Percentiles rank a stretch among this genome's conserved stretches.
phyloP scores from a whole-genome alignment of 345 rosid species.

The Sisymbrium irio region DNA sequence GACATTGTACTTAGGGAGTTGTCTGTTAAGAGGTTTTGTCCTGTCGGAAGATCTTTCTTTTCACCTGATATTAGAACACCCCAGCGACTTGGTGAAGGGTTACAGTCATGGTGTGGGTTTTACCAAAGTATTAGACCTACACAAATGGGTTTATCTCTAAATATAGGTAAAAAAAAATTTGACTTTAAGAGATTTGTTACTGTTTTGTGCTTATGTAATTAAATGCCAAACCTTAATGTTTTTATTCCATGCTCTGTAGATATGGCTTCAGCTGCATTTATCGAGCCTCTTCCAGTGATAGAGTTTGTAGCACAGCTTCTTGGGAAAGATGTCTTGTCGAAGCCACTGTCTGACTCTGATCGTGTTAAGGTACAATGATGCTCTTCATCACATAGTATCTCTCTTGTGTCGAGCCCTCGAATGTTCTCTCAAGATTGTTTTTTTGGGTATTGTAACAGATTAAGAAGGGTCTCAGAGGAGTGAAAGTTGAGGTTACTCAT shows the following conservation, averaged over 20 bases:
- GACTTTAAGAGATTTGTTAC: background rate
- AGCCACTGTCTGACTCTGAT: constrained; percentile 88
- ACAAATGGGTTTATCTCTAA: constrained; percentile 93
- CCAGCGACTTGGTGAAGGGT: constrained; percentile 86
- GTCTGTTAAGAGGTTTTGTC: constrained; percentile 75
- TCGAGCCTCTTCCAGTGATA: constrained; percentile 95
- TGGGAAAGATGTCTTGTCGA: constrained; percentile 68
- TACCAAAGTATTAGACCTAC: constrained; percentile 98
- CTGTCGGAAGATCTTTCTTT: constrained; percentile 88
- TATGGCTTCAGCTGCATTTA: constrained; percentile 97
- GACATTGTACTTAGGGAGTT: constrained; percentile 91
- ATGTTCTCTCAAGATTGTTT: background rate
- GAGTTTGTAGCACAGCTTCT: constrained; percentile 95
- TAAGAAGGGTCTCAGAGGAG: constrained; percentile 90
- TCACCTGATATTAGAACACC: constrained; percentile 81
- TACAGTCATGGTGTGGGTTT: constrained; percentile 99
- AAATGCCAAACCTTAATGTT: background rate
- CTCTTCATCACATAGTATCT: background rate
- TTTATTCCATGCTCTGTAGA: constrained; percentile 41
- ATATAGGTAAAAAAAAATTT: constrained; percentile 57
- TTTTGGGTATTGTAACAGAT: constrained; percentile 42
- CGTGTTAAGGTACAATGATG: constrained; percentile 67
- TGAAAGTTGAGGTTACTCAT: constrained; percentile 98
- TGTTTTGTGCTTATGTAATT: background rate
- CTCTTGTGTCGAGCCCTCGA: background rate